These are phyloP conservation scores for Zygoascus hellenicus DNA, from an alignment of 1,139 yeast species.

Conservation along the genomic window DNA sequence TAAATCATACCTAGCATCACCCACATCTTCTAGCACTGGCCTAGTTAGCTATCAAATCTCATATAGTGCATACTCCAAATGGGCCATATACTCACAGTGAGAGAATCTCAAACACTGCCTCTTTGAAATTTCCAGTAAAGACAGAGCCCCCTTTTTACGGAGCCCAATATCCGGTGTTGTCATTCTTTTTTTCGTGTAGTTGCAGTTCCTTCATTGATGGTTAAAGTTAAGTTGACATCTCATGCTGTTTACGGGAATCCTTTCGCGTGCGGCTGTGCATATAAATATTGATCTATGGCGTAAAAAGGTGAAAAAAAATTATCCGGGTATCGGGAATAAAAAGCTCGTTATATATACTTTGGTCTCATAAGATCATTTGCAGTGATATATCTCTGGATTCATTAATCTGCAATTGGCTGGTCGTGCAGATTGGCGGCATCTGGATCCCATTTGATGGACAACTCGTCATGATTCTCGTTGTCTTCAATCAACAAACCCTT, in stretches of 20 bases:
- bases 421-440: conserved; percentile 1
- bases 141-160: conserved; percentile 7
- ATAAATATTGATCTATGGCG: no score
- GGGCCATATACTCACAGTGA: conserved; percentile 16
- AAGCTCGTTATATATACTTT: background rate
- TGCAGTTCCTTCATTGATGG: background rate
- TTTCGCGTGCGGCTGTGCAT: no score
- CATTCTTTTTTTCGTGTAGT: background rate
- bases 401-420: background rate
- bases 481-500: conserved; percentile 65
- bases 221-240: background rate
- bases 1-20: conserved; percentile 29
- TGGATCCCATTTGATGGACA: conserved; percentile 39
- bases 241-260: no score
- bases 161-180: background rate
- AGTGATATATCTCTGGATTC: no score
- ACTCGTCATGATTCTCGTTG: conserved; percentile 52
- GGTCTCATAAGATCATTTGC: no score
- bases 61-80: background rate
- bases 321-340: background rate
- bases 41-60: background rate
- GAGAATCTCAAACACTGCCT: conserved; percentile 17
- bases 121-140: conserved; percentile 13
- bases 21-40: conserved; percentile 27
- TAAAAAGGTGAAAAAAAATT: no score